phyloP scores from a whole-genome alignment of 2,329 filamentous ascomycete genomes.

The Fusarium nematophilum region DNA sequence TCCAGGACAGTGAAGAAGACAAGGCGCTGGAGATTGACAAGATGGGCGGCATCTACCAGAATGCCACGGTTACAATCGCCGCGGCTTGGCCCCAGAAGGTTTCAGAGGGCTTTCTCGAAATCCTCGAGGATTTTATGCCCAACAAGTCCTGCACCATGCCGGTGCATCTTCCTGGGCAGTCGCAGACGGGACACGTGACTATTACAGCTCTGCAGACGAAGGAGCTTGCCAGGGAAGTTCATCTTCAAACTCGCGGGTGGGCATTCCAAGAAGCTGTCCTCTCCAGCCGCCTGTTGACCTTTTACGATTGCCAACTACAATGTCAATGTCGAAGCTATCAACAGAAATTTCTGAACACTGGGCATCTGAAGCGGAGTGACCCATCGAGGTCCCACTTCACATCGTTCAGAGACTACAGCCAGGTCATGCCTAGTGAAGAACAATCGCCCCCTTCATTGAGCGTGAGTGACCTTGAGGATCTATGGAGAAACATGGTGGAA shows the following conservation, averaged over 20 bases:
- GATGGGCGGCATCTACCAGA: slow-evolving; percentile 8
- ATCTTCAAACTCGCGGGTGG: slow-evolving; percentile 1
- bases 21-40: slow-evolving; percentile 14
- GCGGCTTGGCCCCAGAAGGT: background rate
- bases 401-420: too few relatives aligned
- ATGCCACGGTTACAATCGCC: slow-evolving; percentile 1
- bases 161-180: background rate
- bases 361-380: background rate
- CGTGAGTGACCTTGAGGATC: background rate
- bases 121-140: too few relatives aligned
- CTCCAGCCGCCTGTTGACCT: background rate
- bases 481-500: background rate
- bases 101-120: slow-evolving; percentile 6
- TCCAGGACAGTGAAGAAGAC: background rate
- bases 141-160: background rate
- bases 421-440: too few relatives aligned
- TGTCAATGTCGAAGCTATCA: background rate
- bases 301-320: background rate
- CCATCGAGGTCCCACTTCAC: background rate
- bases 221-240: background rate
- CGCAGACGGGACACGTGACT: background rate
- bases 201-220: background rate
- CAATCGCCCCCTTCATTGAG: too few relatives aligned
- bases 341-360: background rate
- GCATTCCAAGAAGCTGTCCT: background rate